Percentiles rank a stretch among this genome's conserved stretches.
phyloP scores from a whole-genome alignment of 441 rosid species.

The Erodium chrysanthum region DNA sequence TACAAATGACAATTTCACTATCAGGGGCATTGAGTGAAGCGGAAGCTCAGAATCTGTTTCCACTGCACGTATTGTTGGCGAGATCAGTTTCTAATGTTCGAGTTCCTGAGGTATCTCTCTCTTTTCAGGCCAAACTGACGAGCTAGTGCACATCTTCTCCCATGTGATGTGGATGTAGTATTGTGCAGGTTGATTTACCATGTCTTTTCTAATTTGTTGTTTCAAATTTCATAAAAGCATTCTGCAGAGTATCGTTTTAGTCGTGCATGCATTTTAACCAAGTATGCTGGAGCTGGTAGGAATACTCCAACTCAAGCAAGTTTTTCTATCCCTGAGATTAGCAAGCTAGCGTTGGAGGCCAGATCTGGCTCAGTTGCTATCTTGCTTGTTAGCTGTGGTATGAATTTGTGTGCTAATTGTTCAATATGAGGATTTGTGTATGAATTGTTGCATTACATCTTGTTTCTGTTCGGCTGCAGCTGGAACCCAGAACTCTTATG shows the following conservation, averaged over 20 bases:
- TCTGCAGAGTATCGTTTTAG: constrained; percentile 82
- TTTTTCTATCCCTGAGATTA: constrained; percentile 78
- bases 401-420: constrained; percentile 15
- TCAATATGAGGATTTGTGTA: constrained; percentile 2
- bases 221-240: constrained; percentile 46
- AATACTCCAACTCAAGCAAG: constrained; percentile 54
- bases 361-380: constrained; percentile 69
- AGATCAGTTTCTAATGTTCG: constrained; percentile 53
- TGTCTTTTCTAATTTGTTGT: constrained; percentile 24
- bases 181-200: constrained; percentile 6
- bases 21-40: constrained; percentile 36
- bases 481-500: constrained; percentile 58
- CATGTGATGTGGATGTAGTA: constrained; percentile 12
- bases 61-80: constrained; percentile 69
- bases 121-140: constrained; percentile 11
- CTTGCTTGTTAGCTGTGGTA: constrained; percentile 84
- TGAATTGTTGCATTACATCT: constrained; percentile 15
- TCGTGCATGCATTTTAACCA: constrained; percentile 65
- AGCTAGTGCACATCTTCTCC: constrained; percentile 1
- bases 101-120: constrained; percentile 43
- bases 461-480: constrained; percentile 34
- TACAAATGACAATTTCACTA: constrained; percentile 60
- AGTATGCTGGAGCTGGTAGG: constrained; percentile 58
- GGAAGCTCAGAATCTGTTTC: constrained; percentile 46
- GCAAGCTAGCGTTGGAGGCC: constrained; percentile 63